Evolutionary conservation across 768 basidiomycete species (phyloP).

Genomic region (Boletus speciosus): DNA sequence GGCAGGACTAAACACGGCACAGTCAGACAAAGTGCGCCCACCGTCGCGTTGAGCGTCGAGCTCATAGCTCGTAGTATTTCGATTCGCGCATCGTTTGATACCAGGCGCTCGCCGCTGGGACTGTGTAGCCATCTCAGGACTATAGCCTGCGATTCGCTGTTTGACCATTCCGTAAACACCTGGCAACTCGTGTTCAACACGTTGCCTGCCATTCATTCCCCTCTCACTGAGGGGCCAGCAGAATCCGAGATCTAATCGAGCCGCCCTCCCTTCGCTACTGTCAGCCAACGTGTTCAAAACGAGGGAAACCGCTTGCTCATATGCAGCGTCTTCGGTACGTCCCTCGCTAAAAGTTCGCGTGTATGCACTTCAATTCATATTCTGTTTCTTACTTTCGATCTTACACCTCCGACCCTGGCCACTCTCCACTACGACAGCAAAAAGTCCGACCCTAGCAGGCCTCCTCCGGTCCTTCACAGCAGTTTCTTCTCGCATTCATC

Average conservation of each 20-base stretch:
- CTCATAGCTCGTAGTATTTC: not conserved
- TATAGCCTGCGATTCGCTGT: not conserved
- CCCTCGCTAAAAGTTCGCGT: constrained; percentile 25
- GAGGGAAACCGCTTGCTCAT: constrained; percentile 40
- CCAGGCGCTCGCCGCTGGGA: not conserved
- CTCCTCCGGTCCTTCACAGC: constrained; percentile 38
- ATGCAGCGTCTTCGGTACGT: constrained; percentile 87
- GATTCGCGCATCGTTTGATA: not conserved
- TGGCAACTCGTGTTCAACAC: constrained; percentile 70
- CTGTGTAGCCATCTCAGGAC: not conserved
- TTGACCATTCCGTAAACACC: constrained; percentile 30
- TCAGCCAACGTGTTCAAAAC: constrained; percentile 67
- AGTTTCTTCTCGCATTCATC: constrained; percentile 29
- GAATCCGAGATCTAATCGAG: constrained; percentile 31
- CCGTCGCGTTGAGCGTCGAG: constrained; percentile 4
- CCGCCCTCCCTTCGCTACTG: constrained; percentile 23
- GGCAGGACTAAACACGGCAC: too few species aligned
- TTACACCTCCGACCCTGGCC: constrained; percentile 18
- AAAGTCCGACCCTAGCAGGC: constrained; percentile 66
- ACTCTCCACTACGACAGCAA: constrained; percentile 47
- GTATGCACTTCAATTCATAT: constrained; percentile 25
- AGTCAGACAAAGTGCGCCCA: not conserved
- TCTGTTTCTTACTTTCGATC: constrained; percentile 18
- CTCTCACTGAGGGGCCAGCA: constrained; percentile 10
- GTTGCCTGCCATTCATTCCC: constrained; percentile 50